Percentiles rank a stretch among this genome's conserved stretches.
These are phyloP conservation scores for Eutypella sp. DNA, from an alignment of 2,329 filamentous ascomycete genomes.

Conservation along the genomic window DNA sequence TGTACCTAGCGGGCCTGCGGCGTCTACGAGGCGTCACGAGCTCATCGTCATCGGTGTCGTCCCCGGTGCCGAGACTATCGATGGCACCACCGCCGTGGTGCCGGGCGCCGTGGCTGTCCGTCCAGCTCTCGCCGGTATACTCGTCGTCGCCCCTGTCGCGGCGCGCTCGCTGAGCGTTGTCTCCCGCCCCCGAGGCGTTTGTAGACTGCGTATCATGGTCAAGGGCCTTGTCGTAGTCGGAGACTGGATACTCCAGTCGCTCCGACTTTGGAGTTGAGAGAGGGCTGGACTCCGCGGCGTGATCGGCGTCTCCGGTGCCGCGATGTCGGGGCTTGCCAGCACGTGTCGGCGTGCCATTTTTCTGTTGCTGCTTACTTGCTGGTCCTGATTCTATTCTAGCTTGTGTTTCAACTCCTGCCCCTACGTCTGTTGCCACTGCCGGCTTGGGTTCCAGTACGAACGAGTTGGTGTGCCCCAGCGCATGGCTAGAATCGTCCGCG, in stretches of 20 bases:
- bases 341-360: slow-evolving; percentile 16
- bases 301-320: too few relatives aligned
- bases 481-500: too few relatives aligned
- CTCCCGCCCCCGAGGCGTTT: too few relatives aligned
- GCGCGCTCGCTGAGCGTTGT: slow-evolving; percentile 11
- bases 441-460: slow-evolving; percentile 5
- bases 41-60: slow-evolving; percentile 16
- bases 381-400: too few relatives aligned
- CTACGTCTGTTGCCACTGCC: too few relatives aligned
- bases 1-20: slow-evolving; percentile 23
- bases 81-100: slow-evolving; percentile 9
- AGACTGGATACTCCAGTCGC: slow-evolving; percentile 10
- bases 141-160: slow-evolving; percentile 20
- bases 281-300: slow-evolving; percentile 21
- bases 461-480: too few relatives aligned
- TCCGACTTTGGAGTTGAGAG: slow-evolving; percentile 21
- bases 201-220: slow-evolving; percentile 15
- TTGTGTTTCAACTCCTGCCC: too few relatives aligned
- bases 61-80: slow-evolving; percentile 6
- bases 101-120: slow-evolving; percentile 17
- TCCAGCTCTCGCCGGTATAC: slow-evolving; percentile 23
- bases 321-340: too few relatives aligned
- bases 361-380: too few relatives aligned
- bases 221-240: slow-evolving; percentile 17
- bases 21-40: slow-evolving; percentile 1